Base-by-base conservation (phyloP, 257 asterid genomes). In the Solanum ahanhuiri region DNA sequence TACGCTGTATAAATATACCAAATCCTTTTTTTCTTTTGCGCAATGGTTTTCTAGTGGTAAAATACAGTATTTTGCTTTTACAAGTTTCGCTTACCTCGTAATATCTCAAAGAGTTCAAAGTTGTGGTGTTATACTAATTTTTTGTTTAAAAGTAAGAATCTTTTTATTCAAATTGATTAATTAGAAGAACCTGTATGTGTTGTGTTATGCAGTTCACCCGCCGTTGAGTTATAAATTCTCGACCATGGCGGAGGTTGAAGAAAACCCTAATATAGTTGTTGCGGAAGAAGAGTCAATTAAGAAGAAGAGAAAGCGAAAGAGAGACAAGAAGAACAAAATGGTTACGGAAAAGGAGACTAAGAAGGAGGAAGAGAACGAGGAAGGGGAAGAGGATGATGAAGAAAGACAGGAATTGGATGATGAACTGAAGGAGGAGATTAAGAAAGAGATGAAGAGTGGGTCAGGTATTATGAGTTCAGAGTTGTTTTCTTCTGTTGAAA, bases 391-490 rank as follows among this genome's bases (percentile, higher is more conserved):
- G 7, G 87, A 86, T 10, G 90, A 83, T 6, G 91, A 82, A 4
- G 86, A 64, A 7, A 81, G 43, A 2, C 90, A 58, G 51, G 86
- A 76, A 9, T 90, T 86, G 66, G 43, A 17, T 81, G 90, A 88
- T 71, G 91, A 83, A n/a, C 84, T 34, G 18, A 88, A 85, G 45
- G 89, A 85, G 76, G 92, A 85, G 31, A 63, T 85, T 87, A 89
- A 89, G 92, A 86, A 79, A 79, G 93, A 85, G 73, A 72, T 45
- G 77, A 91, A 86, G 89, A 84, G 81, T 57, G 94, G 95, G 37
- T 87, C 93, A n/a, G 99, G 99, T 84, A 97, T 97, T 87, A 95
- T 94, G 98, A 95, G 96, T 83, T 72, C 86, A 9, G 98, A 92
- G 70, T 86, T 93, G n/a, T 97, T 97, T 83, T 54, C 89, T 1